A percentile compares a stretch with the other conserved stretches of the same genome.
Evolutionary conservation across 768 basidiomycete genomes (phyloP).

Genomic region (Candolleomyces aberdarensis): DNA sequence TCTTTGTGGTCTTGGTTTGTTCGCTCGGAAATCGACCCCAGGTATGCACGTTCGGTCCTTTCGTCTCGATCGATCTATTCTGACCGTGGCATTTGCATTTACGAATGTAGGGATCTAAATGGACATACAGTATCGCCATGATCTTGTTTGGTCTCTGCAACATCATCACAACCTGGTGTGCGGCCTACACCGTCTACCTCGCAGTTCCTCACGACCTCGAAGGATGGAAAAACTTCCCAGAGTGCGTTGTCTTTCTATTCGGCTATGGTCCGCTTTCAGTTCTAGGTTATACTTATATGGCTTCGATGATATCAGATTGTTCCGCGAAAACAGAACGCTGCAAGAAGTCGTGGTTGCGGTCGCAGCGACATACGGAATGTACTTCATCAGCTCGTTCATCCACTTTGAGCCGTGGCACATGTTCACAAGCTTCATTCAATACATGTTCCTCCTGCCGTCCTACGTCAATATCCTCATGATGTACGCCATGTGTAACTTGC

Average conservation of each 20-base stretch:
- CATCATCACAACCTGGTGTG: conserved; percentile 82
- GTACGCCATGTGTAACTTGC: conserved; percentile 92
- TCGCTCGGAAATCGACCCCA: conserved; percentile 91
- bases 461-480: conserved; percentile 86
- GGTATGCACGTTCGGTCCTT: conserved; percentile 15
- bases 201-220: conserved; percentile 71
- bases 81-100: not conserved
- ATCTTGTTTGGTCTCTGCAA: conserved; percentile 77
- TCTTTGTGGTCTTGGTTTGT: conserved; percentile 81
- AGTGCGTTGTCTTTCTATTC: conserved; percentile 41
- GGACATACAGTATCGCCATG: conserved; percentile 76
- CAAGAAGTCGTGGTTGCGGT: conserved; percentile 84
- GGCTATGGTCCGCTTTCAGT: conserved; percentile 1
- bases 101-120: conserved; percentile 67
- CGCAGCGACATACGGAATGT: conserved; percentile 75
- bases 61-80: not conserved
- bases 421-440: conserved; percentile 89
- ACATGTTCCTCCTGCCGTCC: conserved; percentile 83
- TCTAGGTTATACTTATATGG: not conserved
- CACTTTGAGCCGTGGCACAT: conserved; percentile 97
- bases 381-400: conserved; percentile 82
- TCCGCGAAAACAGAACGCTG: conserved; percentile 65
- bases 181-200: conserved; percentile 86
- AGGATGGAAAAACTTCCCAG: conserved; percentile 70
- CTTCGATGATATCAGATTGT: conserved; percentile 37